Evolutionary conservation across 345 rosid genomes (phyloP).

Genomic region (Carallia pectinifolia): DNA sequence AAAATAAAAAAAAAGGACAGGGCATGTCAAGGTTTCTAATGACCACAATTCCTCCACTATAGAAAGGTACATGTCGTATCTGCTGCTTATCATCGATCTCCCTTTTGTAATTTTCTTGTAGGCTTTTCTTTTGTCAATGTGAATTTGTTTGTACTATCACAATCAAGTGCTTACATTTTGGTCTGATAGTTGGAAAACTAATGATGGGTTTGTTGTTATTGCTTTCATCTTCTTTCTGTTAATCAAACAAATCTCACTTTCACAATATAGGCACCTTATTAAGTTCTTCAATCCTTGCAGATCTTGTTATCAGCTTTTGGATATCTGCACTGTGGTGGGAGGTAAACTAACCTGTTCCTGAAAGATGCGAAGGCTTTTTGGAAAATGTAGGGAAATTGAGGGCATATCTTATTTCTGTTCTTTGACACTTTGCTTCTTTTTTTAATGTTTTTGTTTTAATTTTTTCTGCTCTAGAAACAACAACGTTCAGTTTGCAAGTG

Average conservation of each 20-base stretch:
- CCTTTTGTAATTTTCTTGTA: too few relatives aligned
- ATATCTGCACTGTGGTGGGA: conserved; percentile 85
- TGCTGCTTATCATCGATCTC: neutral
- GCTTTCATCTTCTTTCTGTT: neutral
- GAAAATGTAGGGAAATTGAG: neutral
- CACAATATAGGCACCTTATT: too few relatives aligned
- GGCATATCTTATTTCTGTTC: neutral
- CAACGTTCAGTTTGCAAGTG: conserved; percentile 96
- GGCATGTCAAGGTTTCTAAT: conserved; percentile 66
- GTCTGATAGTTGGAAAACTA: neutral
- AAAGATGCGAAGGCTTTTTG: neutral
- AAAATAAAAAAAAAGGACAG: conserved; percentile 30
- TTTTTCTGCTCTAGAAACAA: conserved; percentile 53
- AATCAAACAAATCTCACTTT: too few relatives aligned
- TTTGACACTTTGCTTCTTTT: neutral
- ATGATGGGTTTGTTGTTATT: too few relatives aligned
- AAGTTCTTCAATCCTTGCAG: conserved; percentile 31
- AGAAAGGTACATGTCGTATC: conserved; percentile 51
- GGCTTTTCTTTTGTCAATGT: neutral
- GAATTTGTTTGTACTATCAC: neutral
- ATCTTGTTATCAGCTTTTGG: conserved; percentile 86
- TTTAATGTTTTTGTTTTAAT: neutral
- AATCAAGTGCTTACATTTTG: neutral
- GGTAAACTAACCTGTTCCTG: conserved; percentile 35
- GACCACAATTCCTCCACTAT: conserved; percentile 77